Evolutionary conservation across 257 asterid species (phyloP).

Genomic region (Plectranthus barbatus): DNA sequence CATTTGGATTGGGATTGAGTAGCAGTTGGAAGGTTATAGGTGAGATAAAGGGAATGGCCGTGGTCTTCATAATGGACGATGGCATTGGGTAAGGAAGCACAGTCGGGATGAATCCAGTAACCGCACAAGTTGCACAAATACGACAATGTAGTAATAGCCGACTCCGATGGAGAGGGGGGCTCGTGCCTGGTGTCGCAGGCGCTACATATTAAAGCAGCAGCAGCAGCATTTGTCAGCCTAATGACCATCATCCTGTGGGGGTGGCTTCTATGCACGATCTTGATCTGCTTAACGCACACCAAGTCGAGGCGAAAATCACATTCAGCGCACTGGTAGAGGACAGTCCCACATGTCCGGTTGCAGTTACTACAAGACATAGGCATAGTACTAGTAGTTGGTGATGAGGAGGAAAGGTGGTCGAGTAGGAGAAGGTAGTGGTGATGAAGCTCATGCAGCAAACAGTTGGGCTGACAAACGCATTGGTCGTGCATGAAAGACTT

Average conservation of each 20-base stretch:
- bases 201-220: background rate
- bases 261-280: conserved; percentile 7
- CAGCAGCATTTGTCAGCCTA: background rate
- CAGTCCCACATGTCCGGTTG: background rate
- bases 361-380: background rate
- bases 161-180: background rate
- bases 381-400: background rate
- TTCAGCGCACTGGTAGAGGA: background rate
- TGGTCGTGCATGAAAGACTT: background rate
- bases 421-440: background rate
- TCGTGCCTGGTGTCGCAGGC: conserved; percentile 3
- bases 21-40: background rate
- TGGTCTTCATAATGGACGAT: background rate
- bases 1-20: background rate
- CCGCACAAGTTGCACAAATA: background rate
- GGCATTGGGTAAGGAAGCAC: no score
- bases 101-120: conserved; percentile 12
- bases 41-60: background rate
- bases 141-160: background rate
- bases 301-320: background rate
- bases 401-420: background rate
- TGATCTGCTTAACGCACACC: background rate
- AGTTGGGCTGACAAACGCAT: background rate
- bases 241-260: background rate
- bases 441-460: background rate